Evolutionary conservation across 2,329 filamentous ascomycete species (phyloP), one percentile per base, ranked within the genome.

Genomic region (Aspergillus sp.): DNA sequence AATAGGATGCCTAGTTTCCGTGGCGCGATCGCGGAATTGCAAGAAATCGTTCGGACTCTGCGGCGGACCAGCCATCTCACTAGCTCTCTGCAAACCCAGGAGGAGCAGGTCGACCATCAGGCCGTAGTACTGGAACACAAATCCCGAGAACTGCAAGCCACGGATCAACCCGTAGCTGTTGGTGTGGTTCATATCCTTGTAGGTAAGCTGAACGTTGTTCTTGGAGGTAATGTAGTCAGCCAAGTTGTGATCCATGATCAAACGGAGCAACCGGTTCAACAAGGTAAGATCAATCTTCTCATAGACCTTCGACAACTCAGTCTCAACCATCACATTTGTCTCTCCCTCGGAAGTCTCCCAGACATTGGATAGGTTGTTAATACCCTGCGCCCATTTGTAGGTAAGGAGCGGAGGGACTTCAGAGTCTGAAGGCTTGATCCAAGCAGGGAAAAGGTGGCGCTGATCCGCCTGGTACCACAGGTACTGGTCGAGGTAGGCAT

Each of bases 171-270:
- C 93, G 64, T 97, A 98, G 64, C 88, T 94, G 71, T 98, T 98
- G 64, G 94, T 93, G 62, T 98, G 93, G 63, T 96, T 97, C 93
- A 98, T 98, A 60, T 98, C 93, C 74, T 98, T 98, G 76, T 98
- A 98, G 52, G 94, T 96, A 52, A 98, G 79, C 66, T 96, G 91
- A 8, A 98, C 93, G 63, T 98, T 98, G 76, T 98, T 98, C 80
- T 98, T 98, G 34, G 91, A 89, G 1, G 91, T 96, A 62, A 98
- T 98, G 71, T 98, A 98, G 67, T 98, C 94, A 4, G 93, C 93
- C 72, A 98, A 72, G 66, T 98, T 98, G 76, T 98, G 93, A 60
- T 98, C 94, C 94, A 98, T 98, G 66, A 98, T 96, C 55, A 98
- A 72, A 42, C 93, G 81, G 43, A 98, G 76, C 30, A 98, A 77